A percentile compares a stretch with the other conserved stretches of the same genome.
Evolutionary conservation across 176 grass and related monocot genomes (phyloP).

Genomic region (Saccharum spontaneum): DNA sequence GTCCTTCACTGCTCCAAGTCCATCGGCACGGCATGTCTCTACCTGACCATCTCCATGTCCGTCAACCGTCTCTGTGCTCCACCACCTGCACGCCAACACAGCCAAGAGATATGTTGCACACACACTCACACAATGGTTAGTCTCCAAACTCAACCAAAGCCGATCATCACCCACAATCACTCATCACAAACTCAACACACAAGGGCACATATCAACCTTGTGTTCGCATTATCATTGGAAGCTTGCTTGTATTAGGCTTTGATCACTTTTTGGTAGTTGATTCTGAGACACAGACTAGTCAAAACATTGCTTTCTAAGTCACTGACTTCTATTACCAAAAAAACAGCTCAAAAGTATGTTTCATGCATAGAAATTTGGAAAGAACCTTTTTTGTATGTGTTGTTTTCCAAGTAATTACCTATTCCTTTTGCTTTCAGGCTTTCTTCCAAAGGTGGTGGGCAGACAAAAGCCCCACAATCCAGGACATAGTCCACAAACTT

Average conservation of each 20-base stretch:
- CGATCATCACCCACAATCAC: too few relatives aligned
- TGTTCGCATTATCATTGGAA: not conserved
- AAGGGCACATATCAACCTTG: too few relatives aligned
- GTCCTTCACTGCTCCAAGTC: too few relatives aligned
- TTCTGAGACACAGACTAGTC: not conserved
- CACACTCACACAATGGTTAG: too few relatives aligned
- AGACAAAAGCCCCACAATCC: slow-evolving; percentile 67
- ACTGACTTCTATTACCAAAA: not conserved
- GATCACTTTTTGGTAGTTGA: not conserved
- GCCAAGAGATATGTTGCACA: too few relatives aligned
- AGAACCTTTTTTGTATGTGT: not conserved
- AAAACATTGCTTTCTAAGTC: not conserved
- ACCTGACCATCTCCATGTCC: too few relatives aligned
- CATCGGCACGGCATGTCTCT: too few relatives aligned
- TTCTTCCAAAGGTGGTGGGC: slow-evolving; percentile 99
- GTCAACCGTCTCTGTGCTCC: too few relatives aligned
- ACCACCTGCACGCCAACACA: too few relatives aligned
- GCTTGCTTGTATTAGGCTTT: not conserved
- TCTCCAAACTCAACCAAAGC: too few relatives aligned
- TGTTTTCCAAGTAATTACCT: slow-evolving; percentile 12
- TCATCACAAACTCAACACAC: too few relatives aligned
- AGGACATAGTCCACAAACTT: slow-evolving; percentile 58
- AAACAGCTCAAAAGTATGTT: not conserved
- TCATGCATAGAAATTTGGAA: not conserved
- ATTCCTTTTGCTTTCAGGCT: slow-evolving; percentile 47